Conservation (phyloP, 495 filamentous ascomycete species). For the Cryomyces minteri region DNA sequence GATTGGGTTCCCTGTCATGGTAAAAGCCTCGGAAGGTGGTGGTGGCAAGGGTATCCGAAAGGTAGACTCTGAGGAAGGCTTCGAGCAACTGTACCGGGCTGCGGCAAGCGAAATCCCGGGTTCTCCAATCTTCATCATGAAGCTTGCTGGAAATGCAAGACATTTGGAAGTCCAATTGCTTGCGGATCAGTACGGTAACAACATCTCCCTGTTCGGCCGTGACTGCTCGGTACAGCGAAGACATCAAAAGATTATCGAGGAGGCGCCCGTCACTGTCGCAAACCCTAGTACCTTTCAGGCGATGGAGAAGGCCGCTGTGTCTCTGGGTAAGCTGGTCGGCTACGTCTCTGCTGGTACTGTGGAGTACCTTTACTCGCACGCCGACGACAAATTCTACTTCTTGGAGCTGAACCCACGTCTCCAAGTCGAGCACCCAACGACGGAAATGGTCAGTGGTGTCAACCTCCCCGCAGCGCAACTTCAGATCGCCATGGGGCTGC, state of each 20-base stretch:
- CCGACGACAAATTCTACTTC: slow-evolving; percentile 99
- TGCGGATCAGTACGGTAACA: slow-evolving; percentile 98
- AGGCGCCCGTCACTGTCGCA: slow-evolving; percentile 93
- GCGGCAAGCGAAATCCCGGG: slow-evolving; percentile 97
- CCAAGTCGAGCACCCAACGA: slow-evolving; percentile 98
- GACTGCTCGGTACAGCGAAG: slow-evolving; percentile 97
- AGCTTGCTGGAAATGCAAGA: slow-evolving; percentile 86
- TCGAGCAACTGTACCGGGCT: slow-evolving; percentile 73
- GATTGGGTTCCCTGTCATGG: slow-evolving; percentile 98
- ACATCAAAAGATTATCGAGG: slow-evolving; percentile 99
- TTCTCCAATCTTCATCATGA: slow-evolving; percentile 99
- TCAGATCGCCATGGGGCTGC: slow-evolving; percentile 97
- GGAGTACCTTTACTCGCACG: slow-evolving; percentile 97
- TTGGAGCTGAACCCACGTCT: slow-evolving; percentile 94
- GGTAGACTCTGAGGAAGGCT: slow-evolving; percentile 71
- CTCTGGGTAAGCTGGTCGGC: slow-evolving; percentile 80
- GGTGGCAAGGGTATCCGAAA: slow-evolving; percentile 99
- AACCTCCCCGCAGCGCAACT: slow-evolving; percentile 94
- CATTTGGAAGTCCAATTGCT: slow-evolving; percentile 96
- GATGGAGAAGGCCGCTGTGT: slow-evolving; percentile 95
- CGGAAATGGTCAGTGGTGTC: slow-evolving; percentile 97
- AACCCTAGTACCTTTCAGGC: slow-evolving; percentile 72
- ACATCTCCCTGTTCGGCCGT: slow-evolving; percentile 95
- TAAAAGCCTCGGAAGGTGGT: slow-evolving; percentile 99
- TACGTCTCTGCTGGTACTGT: slow-evolving; percentile 99